Evolutionary conservation across 371 early-diverging fungal genomes (phyloP).

Genomic region (Mortierella sp.): DNA sequence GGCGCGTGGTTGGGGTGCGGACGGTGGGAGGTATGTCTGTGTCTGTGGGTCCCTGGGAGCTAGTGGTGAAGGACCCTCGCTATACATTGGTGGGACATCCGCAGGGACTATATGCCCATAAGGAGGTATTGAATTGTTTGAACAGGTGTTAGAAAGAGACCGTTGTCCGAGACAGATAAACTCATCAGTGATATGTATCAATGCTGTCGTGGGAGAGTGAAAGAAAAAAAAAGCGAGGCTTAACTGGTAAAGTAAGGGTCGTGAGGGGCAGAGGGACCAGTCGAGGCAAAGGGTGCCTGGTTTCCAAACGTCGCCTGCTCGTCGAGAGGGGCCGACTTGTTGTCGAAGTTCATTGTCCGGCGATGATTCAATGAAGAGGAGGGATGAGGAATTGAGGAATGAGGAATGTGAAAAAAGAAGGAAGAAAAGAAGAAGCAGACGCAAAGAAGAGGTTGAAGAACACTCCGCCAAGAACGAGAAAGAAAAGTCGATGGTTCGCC

Average conservation of each 20-base stretch:
- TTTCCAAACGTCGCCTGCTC: slow-evolving; percentile 43
- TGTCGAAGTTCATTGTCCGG: neutral
- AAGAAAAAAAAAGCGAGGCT: neutral
- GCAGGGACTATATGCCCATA: slow-evolving; percentile 15
- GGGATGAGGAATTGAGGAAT: neutral
- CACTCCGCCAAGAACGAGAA: neutral
- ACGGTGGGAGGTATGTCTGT: neutral
- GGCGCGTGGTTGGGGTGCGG: neutral
- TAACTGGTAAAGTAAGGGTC: neutral
- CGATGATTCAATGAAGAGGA: neutral
- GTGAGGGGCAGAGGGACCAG: slow-evolving; percentile 10
- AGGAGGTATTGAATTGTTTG: neutral
- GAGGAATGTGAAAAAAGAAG: neutral
- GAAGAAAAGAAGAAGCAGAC: neutral
- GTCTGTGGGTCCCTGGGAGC: neutral
- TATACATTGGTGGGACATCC: slow-evolving; percentile 40
- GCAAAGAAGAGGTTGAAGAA: too few relatives aligned
- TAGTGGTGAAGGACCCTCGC: neutral
- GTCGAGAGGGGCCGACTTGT: slow-evolving; percentile 10
- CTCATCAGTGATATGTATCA: neutral
- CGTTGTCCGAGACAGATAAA: neutral
- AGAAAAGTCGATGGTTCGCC: neutral
- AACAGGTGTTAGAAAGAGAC: neutral
- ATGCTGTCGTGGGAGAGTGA: too few relatives aligned
- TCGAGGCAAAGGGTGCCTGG: slow-evolving; percentile 36